Conservation (phyloP, 23 red algal species). For the Rhodosorus marinus region DNA sequence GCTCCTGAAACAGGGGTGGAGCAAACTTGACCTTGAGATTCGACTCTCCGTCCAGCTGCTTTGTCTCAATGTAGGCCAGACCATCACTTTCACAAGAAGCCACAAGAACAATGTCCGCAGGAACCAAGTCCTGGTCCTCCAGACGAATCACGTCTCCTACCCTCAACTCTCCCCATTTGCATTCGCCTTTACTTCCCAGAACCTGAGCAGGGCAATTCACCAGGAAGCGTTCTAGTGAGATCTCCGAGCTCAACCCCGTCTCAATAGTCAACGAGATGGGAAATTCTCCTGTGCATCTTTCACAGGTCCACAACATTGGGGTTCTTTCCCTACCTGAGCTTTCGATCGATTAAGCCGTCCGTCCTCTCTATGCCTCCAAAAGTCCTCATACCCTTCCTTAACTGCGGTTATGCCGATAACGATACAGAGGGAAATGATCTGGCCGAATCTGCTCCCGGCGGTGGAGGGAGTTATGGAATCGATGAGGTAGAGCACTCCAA, state of each 20-base stretch:
- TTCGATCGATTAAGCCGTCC: constrained; percentile 36
- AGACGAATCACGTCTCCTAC: constrained; percentile 87
- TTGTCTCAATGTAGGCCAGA: constrained; percentile 51
- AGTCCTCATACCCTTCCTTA: constrained; percentile 66
- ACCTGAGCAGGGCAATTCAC: too few species aligned
- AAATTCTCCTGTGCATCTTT: too few species aligned
- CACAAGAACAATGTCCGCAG: constrained; percentile 78
- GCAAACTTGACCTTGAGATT: constrained; percentile 41
- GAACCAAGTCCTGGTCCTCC: constrained; percentile 43
- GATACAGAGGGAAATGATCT: constrained; percentile 31
- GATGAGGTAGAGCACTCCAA: constrained; percentile 48
- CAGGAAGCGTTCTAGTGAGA: too few species aligned
- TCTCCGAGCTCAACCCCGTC: too few species aligned
- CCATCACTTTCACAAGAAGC: constrained; percentile 37
- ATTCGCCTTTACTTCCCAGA: background rate
- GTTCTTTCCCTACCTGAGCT: constrained; percentile 45
- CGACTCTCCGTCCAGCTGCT: constrained; percentile 79
- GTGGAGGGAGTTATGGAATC: constrained; percentile 32
- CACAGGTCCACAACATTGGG: constrained; percentile 5
- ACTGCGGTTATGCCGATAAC: constrained; percentile 51
- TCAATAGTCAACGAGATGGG: too few species aligned
- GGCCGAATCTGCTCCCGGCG: constrained; percentile 44
- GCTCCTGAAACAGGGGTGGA: background rate
- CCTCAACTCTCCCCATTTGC: background rate
- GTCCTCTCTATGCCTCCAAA: constrained; percentile 50